Evolutionary conservation across 768 basidiomycete genomes (phyloP), one percentile per base, ranked within the genome.

Genomic region (Termitomyces sp.): DNA sequence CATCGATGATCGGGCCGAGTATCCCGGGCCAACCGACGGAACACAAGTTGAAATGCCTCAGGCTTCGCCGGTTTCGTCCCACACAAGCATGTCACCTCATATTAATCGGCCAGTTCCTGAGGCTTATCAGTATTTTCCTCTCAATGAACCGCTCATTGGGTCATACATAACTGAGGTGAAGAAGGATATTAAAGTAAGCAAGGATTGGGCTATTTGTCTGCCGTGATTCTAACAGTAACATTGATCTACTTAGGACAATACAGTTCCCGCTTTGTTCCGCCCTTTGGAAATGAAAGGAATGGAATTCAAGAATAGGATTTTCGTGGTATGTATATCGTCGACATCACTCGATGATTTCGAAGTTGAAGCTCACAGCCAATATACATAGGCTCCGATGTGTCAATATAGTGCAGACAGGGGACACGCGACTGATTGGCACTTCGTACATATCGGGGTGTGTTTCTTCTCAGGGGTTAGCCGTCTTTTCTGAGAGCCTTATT

Each of bases 381-480:
- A n/a, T 37, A 20, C 14, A 6, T 37, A 87, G 86, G 76, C 89
- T 11, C 89, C 89, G 2, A 92, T 93, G 91, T 93, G 92, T 71
- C 86, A 88, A 72, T 94, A 94, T 74, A 88, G 86, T 60, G 79
- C 86, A 9, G 82, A 89, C 49, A 75, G 86, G 56, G 92, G 92
- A 0, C 85, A 89, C 66, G 84, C 86, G 4, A 92, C 91, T 1
- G 88, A 92, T 63, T 93, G 88, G 86, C 93, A 94, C 70, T 72
- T 93, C 4, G 89, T 92, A 17, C 90, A 94, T 69, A 79, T 91
- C 38, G 89, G 89, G 1, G 84, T 84, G 63, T 64, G 59, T 43
- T 50, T 29, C 1, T 49, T 25, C 31, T 20, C 17, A 34, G 54
- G 2, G 38, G 17, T 43, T 50, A 15, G 25, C 43, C 17, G 17